phyloP scores from a whole-genome alignment of 768 basidiomycete genomes.

The Austroboletus eburneus region DNA sequence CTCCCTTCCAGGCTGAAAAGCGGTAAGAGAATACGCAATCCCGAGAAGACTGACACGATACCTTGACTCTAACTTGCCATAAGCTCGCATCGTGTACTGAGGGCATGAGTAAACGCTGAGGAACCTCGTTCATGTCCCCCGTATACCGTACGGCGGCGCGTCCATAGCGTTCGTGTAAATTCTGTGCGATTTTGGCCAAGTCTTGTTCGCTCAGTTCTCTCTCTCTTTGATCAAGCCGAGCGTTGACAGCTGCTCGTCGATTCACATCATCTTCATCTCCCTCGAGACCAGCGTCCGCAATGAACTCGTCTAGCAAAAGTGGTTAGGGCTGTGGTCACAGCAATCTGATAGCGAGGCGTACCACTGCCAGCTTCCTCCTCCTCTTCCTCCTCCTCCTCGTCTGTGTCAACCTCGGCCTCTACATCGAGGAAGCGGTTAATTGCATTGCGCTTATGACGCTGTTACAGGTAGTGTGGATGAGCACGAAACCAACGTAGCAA shows the following conservation, averaged over 20 bases:
- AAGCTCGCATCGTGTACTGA: slow-evolving; percentile 92
- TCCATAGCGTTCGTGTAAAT: slow-evolving; percentile 73
- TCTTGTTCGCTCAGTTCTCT: slow-evolving; percentile 73
- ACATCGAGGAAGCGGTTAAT: slow-evolving; percentile 90
- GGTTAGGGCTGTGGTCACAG: slow-evolving; percentile 9
- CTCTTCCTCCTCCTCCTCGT: slow-evolving; percentile 92
- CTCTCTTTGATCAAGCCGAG: slow-evolving; percentile 66
- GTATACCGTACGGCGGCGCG: slow-evolving; percentile 71
- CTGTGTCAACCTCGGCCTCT: slow-evolving; percentile 94
- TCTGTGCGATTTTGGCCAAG: slow-evolving; percentile 79
- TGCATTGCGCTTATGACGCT: slow-evolving; percentile 59
- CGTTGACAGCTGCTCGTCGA: slow-evolving; percentile 55
- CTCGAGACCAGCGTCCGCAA: slow-evolving; percentile 55
- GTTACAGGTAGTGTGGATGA: slow-evolving; percentile 33
- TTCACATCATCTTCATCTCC: slow-evolving; percentile 60
- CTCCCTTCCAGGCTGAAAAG: slow-evolving; percentile 77
- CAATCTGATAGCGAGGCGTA: slow-evolving; percentile 21
- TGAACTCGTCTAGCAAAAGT: slow-evolving; percentile 56
- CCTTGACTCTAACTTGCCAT: slow-evolving; percentile 95
- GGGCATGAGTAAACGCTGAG: slow-evolving; percentile 93
- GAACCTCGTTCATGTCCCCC: slow-evolving; percentile 90
- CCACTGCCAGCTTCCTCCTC: slow-evolving; percentile 69
- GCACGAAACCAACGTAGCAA: slow-evolving; percentile 1
- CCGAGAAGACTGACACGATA: slow-evolving; percentile 34
- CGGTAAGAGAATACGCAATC: slow-evolving; percentile 2